A percentile compares a stretch with the other conserved stretches of the same genome.
Conservation (phyloP, 805 yeast genomes). For the Suhomyces xylopsoci region DNA sequence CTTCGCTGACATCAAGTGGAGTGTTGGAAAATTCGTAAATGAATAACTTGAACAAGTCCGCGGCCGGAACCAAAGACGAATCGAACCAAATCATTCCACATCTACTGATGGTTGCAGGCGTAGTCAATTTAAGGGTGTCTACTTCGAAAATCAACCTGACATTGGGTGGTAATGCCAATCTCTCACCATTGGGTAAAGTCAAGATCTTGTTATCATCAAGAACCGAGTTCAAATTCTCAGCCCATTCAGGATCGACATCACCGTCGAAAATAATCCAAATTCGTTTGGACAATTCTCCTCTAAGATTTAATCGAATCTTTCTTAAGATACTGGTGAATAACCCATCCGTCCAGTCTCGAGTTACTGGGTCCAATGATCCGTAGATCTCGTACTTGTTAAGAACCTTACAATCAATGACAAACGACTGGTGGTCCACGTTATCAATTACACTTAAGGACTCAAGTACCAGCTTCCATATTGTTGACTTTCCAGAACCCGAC, state of each 20-base stretch:
- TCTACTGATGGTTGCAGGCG: constrained; percentile 89
- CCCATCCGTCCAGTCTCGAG: constrained; percentile 94
- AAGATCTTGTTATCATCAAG: constrained; percentile 81
- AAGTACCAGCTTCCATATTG: constrained; percentile 49
- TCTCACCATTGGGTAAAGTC: constrained; percentile 88
- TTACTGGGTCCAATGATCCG: constrained; percentile 69
- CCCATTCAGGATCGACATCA: constrained; percentile 92
- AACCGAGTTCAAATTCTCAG: constrained; percentile 85
- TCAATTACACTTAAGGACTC: constrained; percentile 35
- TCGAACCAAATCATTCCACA: constrained; percentile 86
- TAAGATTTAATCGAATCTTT: constrained; percentile 47
- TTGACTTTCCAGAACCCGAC: constrained; percentile 73
- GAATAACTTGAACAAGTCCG: constrained; percentile 13
- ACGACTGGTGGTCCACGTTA: constrained; percentile 34
- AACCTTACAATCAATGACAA: constrained; percentile 72
- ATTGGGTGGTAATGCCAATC: constrained; percentile 63
- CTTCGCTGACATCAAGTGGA: constrained; percentile 9
- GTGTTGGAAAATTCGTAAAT: constrained; percentile 15
- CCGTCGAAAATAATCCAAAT: constrained; percentile 89
- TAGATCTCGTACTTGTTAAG: constrained; percentile 61
- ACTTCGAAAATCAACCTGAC: constrained; percentile 76
- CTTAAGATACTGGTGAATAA: constrained; percentile 68
- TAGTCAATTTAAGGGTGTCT: constrained; percentile 59
- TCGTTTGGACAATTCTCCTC: constrained; percentile 55
- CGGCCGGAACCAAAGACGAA: constrained; percentile 17